These are phyloP conservation scores for Basipetospora chlamydospora DNA, from an alignment of 2,329 filamentous ascomycete species.

Conservation along the genomic window DNA sequence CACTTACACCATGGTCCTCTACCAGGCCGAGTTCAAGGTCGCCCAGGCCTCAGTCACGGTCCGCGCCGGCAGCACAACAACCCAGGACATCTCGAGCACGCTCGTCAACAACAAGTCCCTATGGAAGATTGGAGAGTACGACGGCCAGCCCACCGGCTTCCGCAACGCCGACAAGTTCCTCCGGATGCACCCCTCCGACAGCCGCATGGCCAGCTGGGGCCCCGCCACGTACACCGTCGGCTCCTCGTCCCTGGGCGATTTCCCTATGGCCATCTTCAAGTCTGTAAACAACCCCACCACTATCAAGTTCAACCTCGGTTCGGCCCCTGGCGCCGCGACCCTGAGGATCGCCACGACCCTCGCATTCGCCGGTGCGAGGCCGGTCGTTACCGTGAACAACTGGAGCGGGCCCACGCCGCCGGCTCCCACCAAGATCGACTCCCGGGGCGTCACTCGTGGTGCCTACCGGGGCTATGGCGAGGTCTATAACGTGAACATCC, in stretches of 20 bases:
- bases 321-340: conserved; percentile 38
- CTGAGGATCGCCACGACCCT: conserved; percentile 52
- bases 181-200: conserved; percentile 54
- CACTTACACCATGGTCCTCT: conserved; percentile 54
- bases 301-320: conserved; percentile 41
- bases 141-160: conserved; percentile 50
- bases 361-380: conserved; percentile 43
- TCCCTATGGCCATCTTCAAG: conserved; percentile 55
- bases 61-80: conserved; percentile 30
- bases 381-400: conserved; percentile 40
- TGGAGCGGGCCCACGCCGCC: conserved; percentile 32
- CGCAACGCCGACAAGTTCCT: conserved; percentile 52
- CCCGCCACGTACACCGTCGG: conserved; percentile 48
- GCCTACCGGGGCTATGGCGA: conserved; percentile 50
- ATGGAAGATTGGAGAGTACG: conserved; percentile 51
- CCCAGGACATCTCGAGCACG: conserved; percentile 34
- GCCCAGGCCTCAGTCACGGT: conserved; percentile 34
- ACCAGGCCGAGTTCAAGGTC: conserved; percentile 43
- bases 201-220: conserved; percentile 47
- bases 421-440: conserved; percentile 48
- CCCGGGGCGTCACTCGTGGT: conserved; percentile 49
- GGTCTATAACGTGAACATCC: conserved; percentile 47
- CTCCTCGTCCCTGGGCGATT: conserved; percentile 31
- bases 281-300: conserved; percentile 42
- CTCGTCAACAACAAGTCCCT: conserved; percentile 33